Evolutionary conservation across 305 asterid genomes (phyloP).

Genomic region (Petunia hybrid): DNA sequence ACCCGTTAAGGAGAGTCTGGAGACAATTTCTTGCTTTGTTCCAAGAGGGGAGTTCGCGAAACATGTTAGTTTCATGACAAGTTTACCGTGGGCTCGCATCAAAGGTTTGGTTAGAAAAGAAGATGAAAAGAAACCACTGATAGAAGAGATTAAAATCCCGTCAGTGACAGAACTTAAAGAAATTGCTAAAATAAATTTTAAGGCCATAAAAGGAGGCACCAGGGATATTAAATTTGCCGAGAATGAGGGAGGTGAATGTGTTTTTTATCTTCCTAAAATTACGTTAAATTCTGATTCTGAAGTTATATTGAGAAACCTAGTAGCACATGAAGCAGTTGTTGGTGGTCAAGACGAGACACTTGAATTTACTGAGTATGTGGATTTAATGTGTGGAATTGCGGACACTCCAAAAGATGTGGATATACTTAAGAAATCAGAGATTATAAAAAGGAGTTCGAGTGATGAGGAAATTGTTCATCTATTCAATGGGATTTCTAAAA

Average conservation of each 20-base stretch:
- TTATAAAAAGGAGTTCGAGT: constrained; percentile 27
- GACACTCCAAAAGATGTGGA: constrained; percentile 34
- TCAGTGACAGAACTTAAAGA: constrained; percentile 46
- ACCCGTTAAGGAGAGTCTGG: neutral
- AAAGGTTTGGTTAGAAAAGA: constrained; percentile 38
- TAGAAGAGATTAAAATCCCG: constrained; percentile 48
- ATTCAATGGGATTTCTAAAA: constrained; percentile 39
- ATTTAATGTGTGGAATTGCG: constrained; percentile 43
- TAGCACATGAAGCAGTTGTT: constrained; percentile 46
- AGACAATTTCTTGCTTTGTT: neutral
- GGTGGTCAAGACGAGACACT: constrained; percentile 32
- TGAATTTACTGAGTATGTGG: constrained; percentile 47
- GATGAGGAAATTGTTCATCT: constrained; percentile 33
- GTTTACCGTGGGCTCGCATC: constrained; percentile 45
- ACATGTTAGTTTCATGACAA: constrained; percentile 32
- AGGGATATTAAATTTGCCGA: constrained; percentile 38
- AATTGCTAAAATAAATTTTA: constrained; percentile 40
- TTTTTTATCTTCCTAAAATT: constrained; percentile 43
- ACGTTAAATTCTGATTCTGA: constrained; percentile 47
- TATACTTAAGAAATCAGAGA: constrained; percentile 31
- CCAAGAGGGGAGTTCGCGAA: constrained; percentile 28
- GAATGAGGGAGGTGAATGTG: neutral
- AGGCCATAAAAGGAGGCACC: constrained; percentile 36
- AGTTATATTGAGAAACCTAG: constrained; percentile 50
- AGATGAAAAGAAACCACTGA: neutral